Conservation (phyloP, 2,329 filamentous ascomycete genomes). For the Ceratocystis papillata region DNA sequence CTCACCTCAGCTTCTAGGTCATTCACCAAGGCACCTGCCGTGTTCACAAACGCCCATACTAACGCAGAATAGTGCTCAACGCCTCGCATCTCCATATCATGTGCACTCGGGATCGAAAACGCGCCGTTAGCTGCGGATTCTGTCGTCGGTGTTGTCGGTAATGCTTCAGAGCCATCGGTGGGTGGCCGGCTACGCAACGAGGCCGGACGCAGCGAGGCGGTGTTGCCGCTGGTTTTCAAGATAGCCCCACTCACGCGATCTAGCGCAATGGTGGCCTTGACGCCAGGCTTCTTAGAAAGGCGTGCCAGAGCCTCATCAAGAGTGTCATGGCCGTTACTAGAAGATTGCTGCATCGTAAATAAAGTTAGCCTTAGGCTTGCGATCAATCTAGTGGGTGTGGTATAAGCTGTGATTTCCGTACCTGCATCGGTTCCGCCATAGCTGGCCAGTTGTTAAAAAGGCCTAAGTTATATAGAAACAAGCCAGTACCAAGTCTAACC, state of each 20-base stretch:
- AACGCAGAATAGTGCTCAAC: conserved; percentile 63
- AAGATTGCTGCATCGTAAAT: conserved; percentile 4
- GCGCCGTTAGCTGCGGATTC: conserved; percentile 27
- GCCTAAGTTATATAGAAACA: neutral
- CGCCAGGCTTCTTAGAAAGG: conserved; percentile 65
- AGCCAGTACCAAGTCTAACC: conserved; percentile 6
- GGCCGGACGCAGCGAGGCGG: conserved; percentile 43
- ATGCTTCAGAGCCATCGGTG: conserved; percentile 19
- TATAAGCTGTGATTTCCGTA: neutral
- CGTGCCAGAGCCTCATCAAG: conserved; percentile 56
- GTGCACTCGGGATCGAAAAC: conserved; percentile 30
- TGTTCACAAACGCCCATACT: conserved; percentile 65
- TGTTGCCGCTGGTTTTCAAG: conserved; percentile 61
- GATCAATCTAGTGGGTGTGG: conserved; percentile 1
- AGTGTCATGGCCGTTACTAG: conserved; percentile 40
- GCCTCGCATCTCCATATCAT: conserved; percentile 44
- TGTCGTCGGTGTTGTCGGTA: conserved; percentile 30
- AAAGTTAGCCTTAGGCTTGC: conserved; percentile 3
- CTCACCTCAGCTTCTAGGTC: conserved; percentile 60
- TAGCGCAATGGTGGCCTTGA: conserved; percentile 66
- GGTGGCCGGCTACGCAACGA: conserved; percentile 26
- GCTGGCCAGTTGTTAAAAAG: neutral
- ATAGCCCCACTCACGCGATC: conserved; percentile 62
- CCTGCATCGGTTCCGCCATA: conserved; percentile 23
- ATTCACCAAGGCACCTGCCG: conserved; percentile 57